Conservation (phyloP, 306 rosid genomes). For the Acacia acuminata region DNA sequence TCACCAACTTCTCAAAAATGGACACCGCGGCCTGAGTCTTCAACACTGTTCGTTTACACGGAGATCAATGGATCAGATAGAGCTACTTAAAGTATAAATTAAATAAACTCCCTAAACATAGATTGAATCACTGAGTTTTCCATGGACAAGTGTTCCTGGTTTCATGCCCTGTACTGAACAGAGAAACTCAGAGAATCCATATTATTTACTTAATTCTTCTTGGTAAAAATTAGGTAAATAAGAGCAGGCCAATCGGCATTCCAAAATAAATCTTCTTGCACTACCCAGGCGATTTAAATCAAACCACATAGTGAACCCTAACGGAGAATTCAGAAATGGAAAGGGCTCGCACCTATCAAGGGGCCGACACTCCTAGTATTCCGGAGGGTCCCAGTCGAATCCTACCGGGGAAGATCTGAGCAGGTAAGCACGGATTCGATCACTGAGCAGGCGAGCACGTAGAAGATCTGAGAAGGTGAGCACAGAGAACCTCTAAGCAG, state of each 20-base stretch:
- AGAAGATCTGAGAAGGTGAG: neutral
- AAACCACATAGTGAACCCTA: neutral
- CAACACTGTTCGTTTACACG: neutral
- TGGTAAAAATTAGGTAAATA: neutral
- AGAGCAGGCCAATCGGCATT: neutral
- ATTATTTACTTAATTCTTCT: neutral
- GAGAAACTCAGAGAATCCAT: neutral
- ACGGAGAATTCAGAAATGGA: neutral
- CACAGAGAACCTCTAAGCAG: neutral
- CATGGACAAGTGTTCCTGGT: neutral
- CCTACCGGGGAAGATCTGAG: neutral
- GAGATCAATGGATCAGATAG: neutral
- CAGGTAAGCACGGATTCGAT: neutral
- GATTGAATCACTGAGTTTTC: neutral
- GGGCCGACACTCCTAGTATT: neutral
- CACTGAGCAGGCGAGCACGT: too few relatives aligned
- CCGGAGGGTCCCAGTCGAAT: neutral
- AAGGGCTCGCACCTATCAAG: neutral
- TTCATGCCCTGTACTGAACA: neutral
- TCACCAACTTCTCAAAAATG: constrained; percentile 2
- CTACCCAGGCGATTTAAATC: neutral
- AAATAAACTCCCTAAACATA: neutral
- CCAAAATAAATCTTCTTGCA: too few relatives aligned
- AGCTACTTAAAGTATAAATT: neutral
- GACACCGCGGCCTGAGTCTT: neutral